Evolutionary conservation across 805 yeast species (phyloP), one percentile per base, ranked within the genome.

Genomic region (Yarrowia osloensis): DNA sequence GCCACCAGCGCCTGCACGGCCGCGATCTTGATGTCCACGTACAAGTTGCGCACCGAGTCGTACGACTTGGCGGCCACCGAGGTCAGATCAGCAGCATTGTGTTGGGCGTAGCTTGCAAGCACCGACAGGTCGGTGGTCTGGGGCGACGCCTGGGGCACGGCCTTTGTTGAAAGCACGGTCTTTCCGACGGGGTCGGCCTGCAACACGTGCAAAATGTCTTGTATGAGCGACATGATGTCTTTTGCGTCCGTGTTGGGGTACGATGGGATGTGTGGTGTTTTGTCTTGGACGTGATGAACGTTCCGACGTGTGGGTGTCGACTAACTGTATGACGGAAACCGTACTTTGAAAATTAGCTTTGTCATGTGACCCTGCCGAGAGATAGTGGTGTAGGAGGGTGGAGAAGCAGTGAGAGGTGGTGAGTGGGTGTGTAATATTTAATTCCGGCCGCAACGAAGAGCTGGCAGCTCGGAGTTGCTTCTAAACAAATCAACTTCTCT

Each of bases 1-100:
- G 70, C 59, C 26, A 70, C 68, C 9, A 76, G 69, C 4, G 66
- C 63, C 39, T 71, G 63, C 39, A 72, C 74, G 9, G 73, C 68
- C 19, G 76, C 75, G 17, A 72, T 73, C 70, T 75, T 75, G 50
- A 76, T 65, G 67, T 76, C 78, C 68, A 73, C 71, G 42, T 70
- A 73, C 11, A 73, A 68, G 19, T 54, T 52, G 31, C 66, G 67
- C 55, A 67, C 63, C 15, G 67, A 40, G 19, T 37, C 26, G 65
- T 68, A 70, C 4, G 65, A 46, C 65, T 71, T 73, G 2, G 19
- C 65, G 35, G 63, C 39, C 24, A 72, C 65, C 46, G 73, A 70
- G 29, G 67, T 62, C 28, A 61, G 66, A 61, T 61, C 54, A 13
- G 63, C 29, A 2, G 26, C 24, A 21, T 44, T 61, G 44, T 61